Evolutionary conservation across 805 yeast species (phyloP).

Genomic region (Candida peoriensis): DNA sequence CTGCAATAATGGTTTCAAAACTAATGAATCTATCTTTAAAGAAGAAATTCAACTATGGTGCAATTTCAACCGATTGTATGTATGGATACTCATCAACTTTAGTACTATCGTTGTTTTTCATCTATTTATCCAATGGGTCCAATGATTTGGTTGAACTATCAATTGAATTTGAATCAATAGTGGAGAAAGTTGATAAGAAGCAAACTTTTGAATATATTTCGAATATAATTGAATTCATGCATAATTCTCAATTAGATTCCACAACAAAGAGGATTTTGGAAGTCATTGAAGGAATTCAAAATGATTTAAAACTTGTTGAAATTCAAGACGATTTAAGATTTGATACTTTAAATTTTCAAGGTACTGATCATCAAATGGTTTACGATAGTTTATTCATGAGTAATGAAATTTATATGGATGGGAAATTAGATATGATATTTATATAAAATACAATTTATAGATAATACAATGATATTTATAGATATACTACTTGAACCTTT

Average conservation of each 20-base stretch:
- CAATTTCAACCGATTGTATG: constrained; percentile 39
- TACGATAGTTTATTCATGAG: constrained; percentile 21
- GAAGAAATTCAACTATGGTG: constrained; percentile 34
- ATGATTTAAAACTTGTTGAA: constrained; percentile 35
- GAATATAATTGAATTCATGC: constrained; percentile 20
- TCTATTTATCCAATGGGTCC: constrained; percentile 24
- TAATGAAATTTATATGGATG: constrained; percentile 23
- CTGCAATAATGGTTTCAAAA: constrained; percentile 36
- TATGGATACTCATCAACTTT: constrained; percentile 39
- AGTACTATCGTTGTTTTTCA: constrained; percentile 36
- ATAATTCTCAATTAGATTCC: constrained; percentile 29
- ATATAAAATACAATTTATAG: neutral
- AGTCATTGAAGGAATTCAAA: constrained; percentile 35
- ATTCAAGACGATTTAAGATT: constrained; percentile 21
- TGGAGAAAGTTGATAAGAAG: constrained; percentile 15
- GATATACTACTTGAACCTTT: too few relatives aligned
- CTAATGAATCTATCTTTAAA: constrained; percentile 29
- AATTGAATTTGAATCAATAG: neutral
- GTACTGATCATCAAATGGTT: constrained; percentile 15
- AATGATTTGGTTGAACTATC: constrained; percentile 16
- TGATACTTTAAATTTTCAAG: constrained; percentile 17
- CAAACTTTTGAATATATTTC: constrained; percentile 18
- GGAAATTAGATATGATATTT: constrained; percentile 2
- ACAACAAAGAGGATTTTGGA: constrained; percentile 40
- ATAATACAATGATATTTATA: neutral